phyloP scores from a whole-genome alignment of 495 filamentous ascomycete species.

The Glarea lozoyensis region DNA sequence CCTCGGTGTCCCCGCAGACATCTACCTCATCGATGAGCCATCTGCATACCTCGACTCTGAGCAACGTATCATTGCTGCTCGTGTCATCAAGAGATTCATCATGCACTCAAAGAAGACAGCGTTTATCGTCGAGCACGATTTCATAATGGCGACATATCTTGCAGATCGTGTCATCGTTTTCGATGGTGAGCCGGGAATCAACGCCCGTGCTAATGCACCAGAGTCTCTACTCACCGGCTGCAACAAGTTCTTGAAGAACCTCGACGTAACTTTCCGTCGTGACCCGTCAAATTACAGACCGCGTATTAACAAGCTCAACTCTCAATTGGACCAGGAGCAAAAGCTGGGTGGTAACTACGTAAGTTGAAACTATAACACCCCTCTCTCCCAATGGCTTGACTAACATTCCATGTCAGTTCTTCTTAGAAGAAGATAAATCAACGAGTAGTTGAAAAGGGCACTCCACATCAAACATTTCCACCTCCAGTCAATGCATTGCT shows the following conservation, averaged over 20 bases:
- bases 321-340: slow-evolving; percentile 94
- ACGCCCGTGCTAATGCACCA: slow-evolving; percentile 79
- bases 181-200: slow-evolving; percentile 81
- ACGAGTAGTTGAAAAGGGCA: slow-evolving; percentile 22
- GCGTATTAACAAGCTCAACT: slow-evolving; percentile 95
- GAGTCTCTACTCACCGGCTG: slow-evolving; percentile 92
- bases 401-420: slow-evolving; percentile 19
- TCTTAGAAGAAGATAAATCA: slow-evolving; percentile 20
- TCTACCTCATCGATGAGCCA: slow-evolving; percentile 97
- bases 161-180: slow-evolving; percentile 98
- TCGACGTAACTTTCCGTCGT: slow-evolving; percentile 96
- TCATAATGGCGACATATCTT: slow-evolving; percentile 97
- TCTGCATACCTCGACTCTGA: slow-evolving; percentile 95
- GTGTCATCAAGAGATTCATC: slow-evolving; percentile 98
- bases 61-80: slow-evolving; percentile 92
- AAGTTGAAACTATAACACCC: slow-evolving; percentile 34
- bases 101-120: slow-evolving; percentile 99
- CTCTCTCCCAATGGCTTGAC: not conserved
- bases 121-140: slow-evolving; percentile 99
- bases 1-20: slow-evolving; percentile 91
- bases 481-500: slow-evolving; percentile 12
- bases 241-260: slow-evolving; percentile 89
- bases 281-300: slow-evolving; percentile 94
- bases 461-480: slow-evolving; percentile 11
- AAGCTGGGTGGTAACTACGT: slow-evolving; percentile 89